These are phyloP conservation scores for Ophiostoma fasciatum DNA, from an alignment of 2,329 filamentous ascomycete genomes.

Conservation along the genomic window DNA sequence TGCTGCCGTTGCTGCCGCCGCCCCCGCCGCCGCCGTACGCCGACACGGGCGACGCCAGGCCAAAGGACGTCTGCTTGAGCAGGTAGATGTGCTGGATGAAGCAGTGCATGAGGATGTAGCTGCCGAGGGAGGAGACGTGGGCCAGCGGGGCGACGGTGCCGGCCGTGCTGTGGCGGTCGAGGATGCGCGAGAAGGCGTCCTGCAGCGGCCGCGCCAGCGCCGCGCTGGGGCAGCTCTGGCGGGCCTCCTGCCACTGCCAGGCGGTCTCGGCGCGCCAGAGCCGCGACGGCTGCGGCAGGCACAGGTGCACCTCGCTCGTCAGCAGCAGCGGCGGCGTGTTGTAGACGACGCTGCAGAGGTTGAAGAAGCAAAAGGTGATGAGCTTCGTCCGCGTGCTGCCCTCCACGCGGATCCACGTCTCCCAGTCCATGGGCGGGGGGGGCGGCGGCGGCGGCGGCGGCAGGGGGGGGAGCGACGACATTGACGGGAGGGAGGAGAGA, in stretches of 20 bases:
- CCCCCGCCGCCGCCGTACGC: constrained; percentile 23
- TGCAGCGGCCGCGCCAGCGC: constrained; percentile 42
- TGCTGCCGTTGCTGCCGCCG: too few relatives aligned
- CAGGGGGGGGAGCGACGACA: too few relatives aligned
- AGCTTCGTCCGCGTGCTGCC: constrained; percentile 43
- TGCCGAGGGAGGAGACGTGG: constrained; percentile 45
- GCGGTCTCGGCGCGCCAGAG: constrained; percentile 42
- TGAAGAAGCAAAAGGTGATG: constrained; percentile 47
- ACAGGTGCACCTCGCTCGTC: constrained; percentile 43
- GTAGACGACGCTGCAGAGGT: constrained; percentile 46
- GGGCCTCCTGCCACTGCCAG: constrained; percentile 45
- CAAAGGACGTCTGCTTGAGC: constrained; percentile 46
- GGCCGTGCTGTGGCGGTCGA: constrained; percentile 34
- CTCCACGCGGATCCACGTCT: constrained; percentile 44
- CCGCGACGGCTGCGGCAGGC: constrained; percentile 37
- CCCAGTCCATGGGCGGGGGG: too few relatives aligned
- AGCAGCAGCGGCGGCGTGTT: constrained; percentile 42
- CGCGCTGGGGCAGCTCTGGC: constrained; percentile 32
- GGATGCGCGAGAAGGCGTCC: constrained; percentile 39
- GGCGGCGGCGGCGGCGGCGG: too few relatives aligned
- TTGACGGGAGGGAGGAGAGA: too few relatives aligned
- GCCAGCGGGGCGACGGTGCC: constrained; percentile 31
- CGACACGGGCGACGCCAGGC: constrained; percentile 23
- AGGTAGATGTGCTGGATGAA: constrained; percentile 59
- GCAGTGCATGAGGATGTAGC: constrained; percentile 58